These are phyloP conservation scores for Gossypium turneri DNA, from an alignment of 345 rosid species.

Conservation along the genomic window DNA sequence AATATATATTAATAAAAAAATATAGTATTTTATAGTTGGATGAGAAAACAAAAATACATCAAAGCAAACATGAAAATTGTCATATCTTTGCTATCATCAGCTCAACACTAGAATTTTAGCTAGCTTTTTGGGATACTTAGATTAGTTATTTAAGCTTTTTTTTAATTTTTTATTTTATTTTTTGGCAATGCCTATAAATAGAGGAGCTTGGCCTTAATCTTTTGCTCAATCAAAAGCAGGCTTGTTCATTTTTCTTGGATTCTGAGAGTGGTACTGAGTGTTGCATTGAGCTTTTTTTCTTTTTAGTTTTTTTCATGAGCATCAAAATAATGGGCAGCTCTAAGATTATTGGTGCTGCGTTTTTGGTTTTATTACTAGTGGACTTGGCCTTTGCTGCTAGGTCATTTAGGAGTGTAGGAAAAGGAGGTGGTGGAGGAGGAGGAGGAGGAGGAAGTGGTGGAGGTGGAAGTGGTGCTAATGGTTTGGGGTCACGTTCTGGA, in stretches of 20 bases:
- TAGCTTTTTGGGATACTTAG: not conserved
- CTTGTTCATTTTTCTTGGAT: not conserved
- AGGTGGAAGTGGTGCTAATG: not conserved
- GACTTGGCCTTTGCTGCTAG: conserved; percentile 48
- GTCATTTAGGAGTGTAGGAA: conserved; percentile 18
- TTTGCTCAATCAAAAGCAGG: not conserved
- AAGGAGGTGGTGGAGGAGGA: conserved; percentile 8
- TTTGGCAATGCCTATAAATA: conserved; percentile 2
- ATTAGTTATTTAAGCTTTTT: too few species aligned
- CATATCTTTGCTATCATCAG: not conserved
- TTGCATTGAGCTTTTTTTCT: not conserved
- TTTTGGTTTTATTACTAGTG: conserved; percentile 38
- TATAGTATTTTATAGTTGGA: too few species aligned
- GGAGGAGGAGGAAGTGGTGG: too few species aligned
- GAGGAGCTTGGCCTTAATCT: not conserved
- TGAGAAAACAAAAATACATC: too few species aligned
- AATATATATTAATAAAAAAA: too few species aligned
- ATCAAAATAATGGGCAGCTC: conserved; percentile 26
- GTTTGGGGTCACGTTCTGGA: conserved; percentile 11
- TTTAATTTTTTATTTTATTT: not conserved
- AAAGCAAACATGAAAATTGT: too few species aligned
- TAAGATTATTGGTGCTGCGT: conserved; percentile 36
- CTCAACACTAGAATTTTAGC: not conserved
- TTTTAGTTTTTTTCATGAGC: not conserved
- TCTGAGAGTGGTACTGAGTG: not conserved